Evolutionary conservation across 495 filamentous ascomycete species (phyloP), one percentile per base, ranked within the genome.

Genomic region (Choiromyces venosus): DNA sequence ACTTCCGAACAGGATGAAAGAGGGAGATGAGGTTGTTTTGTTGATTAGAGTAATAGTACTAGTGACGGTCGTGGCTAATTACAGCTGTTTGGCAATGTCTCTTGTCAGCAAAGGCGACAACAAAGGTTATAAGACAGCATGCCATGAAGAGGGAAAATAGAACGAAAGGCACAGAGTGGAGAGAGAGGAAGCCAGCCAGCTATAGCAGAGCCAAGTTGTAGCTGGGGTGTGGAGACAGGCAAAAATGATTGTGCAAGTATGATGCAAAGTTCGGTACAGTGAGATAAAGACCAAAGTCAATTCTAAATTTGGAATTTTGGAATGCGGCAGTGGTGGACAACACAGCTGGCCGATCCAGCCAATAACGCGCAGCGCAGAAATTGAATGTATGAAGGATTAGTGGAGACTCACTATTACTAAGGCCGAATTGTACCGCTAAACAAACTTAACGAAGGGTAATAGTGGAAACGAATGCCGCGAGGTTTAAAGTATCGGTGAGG

Each of bases 11-110:
- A 70, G 67, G 74, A 33, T 67, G 74, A 78, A 70, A 72, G 61
- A 40, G n/a, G 66, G 66, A 21, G 66, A 38, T 37, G 35, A 56
- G 76, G 72, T 40, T 75, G 38, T 46, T 46, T 38, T 71, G 69
- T 42, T 68, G 36, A 68, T 61, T 52, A 52, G 56, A 52, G 61
- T 19, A 38, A 18, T 68, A n/a, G 25, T 71, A 52, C 65, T 5
- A 25, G 37, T 67, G 79, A 73, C 67, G 78, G 79, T 71, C 68
- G 78, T 79, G 70, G 72, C 37, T 56, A 71, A 79, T 76, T 79
- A n/a, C 72, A 78, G 75, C 74, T 78, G 64, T 69, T 70, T 19
- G 61, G n/a, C 21, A 21, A 66, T 73, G 39, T 35, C 39, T 71
- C 29, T 38, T 74, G 66, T 77, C 70, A 77, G 75, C 64, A 67